Percentiles rank a stretch among this genome's conserved stretches.
Evolutionary conservation across 495 filamentous ascomycete species (phyloP).

Genomic region (Clavariopsis aquatica): DNA sequence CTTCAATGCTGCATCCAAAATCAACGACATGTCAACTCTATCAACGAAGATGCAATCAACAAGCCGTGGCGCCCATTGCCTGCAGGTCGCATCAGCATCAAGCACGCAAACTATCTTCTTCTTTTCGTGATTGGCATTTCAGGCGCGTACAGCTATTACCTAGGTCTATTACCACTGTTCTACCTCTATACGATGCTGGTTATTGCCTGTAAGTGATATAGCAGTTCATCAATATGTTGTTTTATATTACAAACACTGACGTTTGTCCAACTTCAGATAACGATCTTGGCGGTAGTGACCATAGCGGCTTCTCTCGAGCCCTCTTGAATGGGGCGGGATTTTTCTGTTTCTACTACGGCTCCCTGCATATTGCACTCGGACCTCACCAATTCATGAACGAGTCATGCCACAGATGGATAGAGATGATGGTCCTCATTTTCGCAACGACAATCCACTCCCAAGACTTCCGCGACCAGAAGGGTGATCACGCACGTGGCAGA

Average conservation of each 20-base stretch:
- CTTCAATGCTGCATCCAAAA: constrained; percentile 53
- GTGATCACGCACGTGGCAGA: constrained; percentile 50
- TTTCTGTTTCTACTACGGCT: constrained; percentile 43
- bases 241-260: background rate
- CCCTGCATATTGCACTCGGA: constrained; percentile 28
- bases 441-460: constrained; percentile 57
- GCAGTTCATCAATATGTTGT: background rate
- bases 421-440: constrained; percentile 49
- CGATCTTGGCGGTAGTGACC: constrained; percentile 53
- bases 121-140: background rate
- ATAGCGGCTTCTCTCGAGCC: constrained; percentile 47
- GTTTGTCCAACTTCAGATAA: constrained; percentile 50
- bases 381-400: constrained; percentile 20
- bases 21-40: constrained; percentile 51
- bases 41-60: constrained; percentile 57
- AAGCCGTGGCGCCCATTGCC: constrained; percentile 63
- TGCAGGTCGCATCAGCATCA: constrained; percentile 43
- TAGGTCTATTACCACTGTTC: background rate
- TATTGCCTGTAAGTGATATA: too few relatives aligned
- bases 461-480: constrained; percentile 53
- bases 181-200: background rate
- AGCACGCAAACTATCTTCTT: constrained; percentile 40
- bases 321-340: constrained; percentile 52
- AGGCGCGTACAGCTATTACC: background rate
- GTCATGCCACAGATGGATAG: constrained; percentile 48